Percentiles rank a stretch among this genome's conserved stretches.
phyloP scores from a whole-genome alignment of 208 protist genomes.

The Entamoeba invadens region DNA sequence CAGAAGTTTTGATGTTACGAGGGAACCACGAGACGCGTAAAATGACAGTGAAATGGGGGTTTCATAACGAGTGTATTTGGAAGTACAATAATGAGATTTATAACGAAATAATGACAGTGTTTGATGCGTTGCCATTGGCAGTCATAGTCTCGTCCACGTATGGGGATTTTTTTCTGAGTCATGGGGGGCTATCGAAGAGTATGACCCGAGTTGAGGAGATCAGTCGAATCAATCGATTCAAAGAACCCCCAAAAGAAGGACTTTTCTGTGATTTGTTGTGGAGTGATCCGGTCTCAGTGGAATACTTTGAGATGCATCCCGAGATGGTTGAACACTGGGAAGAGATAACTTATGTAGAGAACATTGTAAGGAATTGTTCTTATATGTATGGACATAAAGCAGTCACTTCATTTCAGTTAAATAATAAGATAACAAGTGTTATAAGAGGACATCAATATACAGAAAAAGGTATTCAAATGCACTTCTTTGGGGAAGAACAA shows the following conservation, averaged over 20 bases:
- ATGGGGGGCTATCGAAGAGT: constrained; percentile 20
- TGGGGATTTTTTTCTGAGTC: constrained; percentile 8
- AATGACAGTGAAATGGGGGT: constrained; percentile 20
- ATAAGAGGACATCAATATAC: neutral
- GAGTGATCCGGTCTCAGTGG: constrained; percentile 23
- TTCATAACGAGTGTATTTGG: constrained; percentile 9
- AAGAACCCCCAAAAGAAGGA: constrained; percentile 31
- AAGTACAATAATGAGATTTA: neutral
- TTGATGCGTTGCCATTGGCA: constrained; percentile 22
- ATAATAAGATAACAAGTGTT: neutral
- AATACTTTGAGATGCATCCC: neutral
- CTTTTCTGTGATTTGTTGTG: constrained; percentile 39
- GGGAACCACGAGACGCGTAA: constrained; percentile 24
- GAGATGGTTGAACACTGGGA: neutral
- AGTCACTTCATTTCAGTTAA: neutral
- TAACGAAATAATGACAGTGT: neutral
- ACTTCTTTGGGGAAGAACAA: neutral
- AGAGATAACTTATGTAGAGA: neutral
- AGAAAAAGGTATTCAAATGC: neutral
- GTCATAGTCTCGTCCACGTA: constrained; percentile 3
- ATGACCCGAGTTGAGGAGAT: constrained; percentile 7
- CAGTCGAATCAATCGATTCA: constrained; percentile 32
- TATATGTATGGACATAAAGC: neutral
- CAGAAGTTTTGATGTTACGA: constrained; percentile 9
- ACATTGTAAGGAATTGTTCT: neutral